phyloP scores from a whole-genome alignment of 192 early-diverging fungal genomes.

The Dissophora globulifera region DNA sequence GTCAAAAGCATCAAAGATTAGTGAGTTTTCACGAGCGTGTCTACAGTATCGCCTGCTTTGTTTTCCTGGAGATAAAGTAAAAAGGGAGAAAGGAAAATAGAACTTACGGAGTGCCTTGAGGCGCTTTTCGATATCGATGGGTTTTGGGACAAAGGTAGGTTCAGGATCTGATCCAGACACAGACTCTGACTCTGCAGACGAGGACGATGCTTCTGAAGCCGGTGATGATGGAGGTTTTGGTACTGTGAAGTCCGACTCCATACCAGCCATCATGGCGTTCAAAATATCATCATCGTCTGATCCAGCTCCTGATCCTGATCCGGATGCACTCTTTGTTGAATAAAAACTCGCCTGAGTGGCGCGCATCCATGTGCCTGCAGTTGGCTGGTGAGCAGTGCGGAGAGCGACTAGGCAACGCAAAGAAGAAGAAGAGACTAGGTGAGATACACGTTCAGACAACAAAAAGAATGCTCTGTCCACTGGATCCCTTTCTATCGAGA shows the following conservation, averaged over 20 bases:
- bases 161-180: slow-evolving; percentile 16
- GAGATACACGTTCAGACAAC: no score
- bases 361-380: slow-evolving; percentile 27
- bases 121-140: slow-evolving; percentile 45
- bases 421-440: not conserved
- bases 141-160: slow-evolving; percentile 22
- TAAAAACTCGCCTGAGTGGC: slow-evolving; percentile 34
- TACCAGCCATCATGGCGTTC: slow-evolving; percentile 51
- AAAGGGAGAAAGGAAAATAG: no score
- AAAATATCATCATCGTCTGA: slow-evolving; percentile 41
- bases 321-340: slow-evolving; percentile 36
- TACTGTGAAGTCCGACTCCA: slow-evolving; percentile 46
- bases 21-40: no score
- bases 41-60: no score
- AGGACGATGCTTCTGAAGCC: not conserved
- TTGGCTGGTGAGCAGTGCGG: slow-evolving; percentile 12
- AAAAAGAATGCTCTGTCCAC: no score
- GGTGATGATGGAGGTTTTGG: slow-evolving; percentile 13
- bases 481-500: no score
- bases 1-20: no score
- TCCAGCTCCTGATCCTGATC: slow-evolving; percentile 37
- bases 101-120: slow-evolving; percentile 49
- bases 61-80: no score
- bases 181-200: not conserved
- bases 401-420: slow-evolving; percentile 20